Evolutionary conservation across 345 rosid species (phyloP), one percentile per base, ranked within the genome.

Genomic region (Ceriops decandra): DNA sequence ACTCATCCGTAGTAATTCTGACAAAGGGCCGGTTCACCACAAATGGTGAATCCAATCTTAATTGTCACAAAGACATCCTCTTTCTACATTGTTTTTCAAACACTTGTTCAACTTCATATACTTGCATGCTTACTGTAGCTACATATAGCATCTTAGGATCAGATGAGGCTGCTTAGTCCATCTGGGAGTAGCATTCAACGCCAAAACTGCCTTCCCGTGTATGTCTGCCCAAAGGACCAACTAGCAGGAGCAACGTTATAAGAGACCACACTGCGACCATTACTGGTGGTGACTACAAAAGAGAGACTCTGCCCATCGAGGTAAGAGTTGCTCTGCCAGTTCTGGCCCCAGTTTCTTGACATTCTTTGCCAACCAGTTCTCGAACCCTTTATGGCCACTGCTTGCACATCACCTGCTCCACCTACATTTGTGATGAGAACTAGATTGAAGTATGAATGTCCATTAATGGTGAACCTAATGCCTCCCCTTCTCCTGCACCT

Each of bases 271-370:
- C 70, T 76, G 15, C 74, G 76, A 2, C 88, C 87, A 60, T 84
- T 84, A 63, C 88, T 84, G 31, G 83, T 17, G 36, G 85, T 86
- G 61, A 88, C 88, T 49, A 72, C 76, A 68, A 86, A 84, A 6
- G 90, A 84, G 17, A 88, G 82, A 56, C 77, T 73, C 62, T 86
- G 90, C 1, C 85, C 93, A 60, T 82, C 74, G 3, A 86, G 84
- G 71, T 81, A 78, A 21, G 84, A 59, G 72, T 82, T 81, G 64
- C 88, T 85, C 67, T 87, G 88, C 92, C 92, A 88, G 5, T 85
- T 85, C 66, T 88, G 90, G 22, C 92, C 92, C 90, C 88, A 85
- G 75, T 85, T 88, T 75, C 93, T 81, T 1, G 88, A 88, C 90
- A 88, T 67, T 5, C 84, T 13, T 68, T 85, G 90, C 93, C 93